Evolutionary conservation across 2,329 filamentous ascomycete species (phyloP), one percentile per base, ranked within the genome.

Genomic region (Dactylellina haptotyla): DNA sequence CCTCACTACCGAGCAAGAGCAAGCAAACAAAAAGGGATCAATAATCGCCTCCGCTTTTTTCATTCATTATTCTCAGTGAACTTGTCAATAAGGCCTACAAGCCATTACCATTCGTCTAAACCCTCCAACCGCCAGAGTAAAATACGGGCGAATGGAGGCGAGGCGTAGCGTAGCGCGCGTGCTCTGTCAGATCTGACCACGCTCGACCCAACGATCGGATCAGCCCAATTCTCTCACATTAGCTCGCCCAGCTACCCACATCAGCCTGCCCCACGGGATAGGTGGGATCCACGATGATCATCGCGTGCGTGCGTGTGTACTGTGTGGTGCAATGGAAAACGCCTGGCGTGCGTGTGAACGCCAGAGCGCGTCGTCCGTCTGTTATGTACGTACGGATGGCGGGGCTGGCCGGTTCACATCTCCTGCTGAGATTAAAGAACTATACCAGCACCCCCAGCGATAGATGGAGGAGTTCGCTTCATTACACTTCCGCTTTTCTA

Each of bases 1-100:
- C 63, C 63, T 66, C 63, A 67, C 63, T 58, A 48, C 50, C 63
- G 63, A n/a, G n/a, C n/a, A n/a, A n/a, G n/a, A n/a, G n/a, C n/a
- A n/a, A n/a, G n/a, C n/a, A n/a, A n/a, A n/a, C n/a, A n/a, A n/a
- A n/a, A n/a, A n/a, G n/a, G n/a, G n/a, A n/a, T n/a, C n/a, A n/a
- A n/a, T 32, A 39, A 43, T 43, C 39, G n/a, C 18, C 16, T 46
- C 41, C 46, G 46, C 20, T 25, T 50, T 50, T 50, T 50, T 12
- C n/a, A n/a, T n/a, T n/a, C n/a, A n/a, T n/a, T n/a, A n/a, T n/a
- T n/a, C n/a, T n/a, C n/a, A n/a, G n/a, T n/a, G n/a, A n/a, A n/a
- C n/a, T 50, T 10, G 25, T 6, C 26, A 28, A 50, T 34, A 9
- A 30, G 37, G 53, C 37, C 30, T 34, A 51, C 26, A 51, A 51